Evolutionary conservation across 768 basidiomycete genomes (phyloP), one percentile per base, ranked within the genome.

Genomic region (Hirschioporus abietinus): DNA sequence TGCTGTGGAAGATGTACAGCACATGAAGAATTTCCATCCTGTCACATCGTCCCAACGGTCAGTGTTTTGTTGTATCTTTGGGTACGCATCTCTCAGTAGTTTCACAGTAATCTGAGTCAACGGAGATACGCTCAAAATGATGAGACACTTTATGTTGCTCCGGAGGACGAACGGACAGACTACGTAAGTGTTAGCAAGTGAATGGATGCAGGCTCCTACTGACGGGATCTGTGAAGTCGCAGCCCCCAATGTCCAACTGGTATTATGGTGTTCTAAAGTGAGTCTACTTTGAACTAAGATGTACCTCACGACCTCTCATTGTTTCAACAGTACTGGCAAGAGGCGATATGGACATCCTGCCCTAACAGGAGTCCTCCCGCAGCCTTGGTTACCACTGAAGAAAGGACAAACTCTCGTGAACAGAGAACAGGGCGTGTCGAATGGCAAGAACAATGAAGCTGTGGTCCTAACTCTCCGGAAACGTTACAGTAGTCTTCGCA

Each of bases 171-270:
- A 71, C 82, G 91, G 35, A 96, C 95, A 20, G 93, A 96, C 78
- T 96, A 96, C 76, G 91, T 91, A 69, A 67, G 83, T 76, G 1
- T 58, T 65, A 42, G 27, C 27, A n/a, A 15, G 7, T 27, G 18
- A 9, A 5, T 52, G 20, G 18, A 20, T 1, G 6, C 20, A 36
- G 26, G 63, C 1, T 27, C 35, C 52, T 60, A 58, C 25, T 57
- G 61, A 23, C 65, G 70, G 8, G 58, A 63, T 62, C 1, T 71
- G 1, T 71, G 42, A 52, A 95, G 91, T 95, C 93, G 0, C 96
- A 99, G 76, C 96, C 96, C 0, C 96, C 96, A 0, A 95, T 99
- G 93, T 89, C 91, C 17, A 93, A 93, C 71, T 96, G 93, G 88
- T 98, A 94, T 75, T 84, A 83, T 59, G 96, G 96, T 0, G 93